phyloP scores from a whole-genome alignment of 2,329 filamentous ascomycete genomes.

The Magnaporthales sp. region DNA sequence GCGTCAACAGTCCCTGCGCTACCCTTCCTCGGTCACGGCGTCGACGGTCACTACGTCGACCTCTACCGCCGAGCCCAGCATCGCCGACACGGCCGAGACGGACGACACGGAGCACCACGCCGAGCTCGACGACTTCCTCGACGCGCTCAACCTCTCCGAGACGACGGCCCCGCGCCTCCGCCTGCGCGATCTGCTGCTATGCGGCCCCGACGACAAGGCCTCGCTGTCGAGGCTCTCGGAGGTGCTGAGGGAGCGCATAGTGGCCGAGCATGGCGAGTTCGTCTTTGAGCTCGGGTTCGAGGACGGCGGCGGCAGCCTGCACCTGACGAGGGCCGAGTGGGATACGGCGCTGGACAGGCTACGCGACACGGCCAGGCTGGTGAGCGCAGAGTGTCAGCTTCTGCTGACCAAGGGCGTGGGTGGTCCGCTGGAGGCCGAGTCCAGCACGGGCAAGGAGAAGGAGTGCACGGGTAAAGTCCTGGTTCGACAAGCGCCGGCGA shows the following conservation, averaged over 20 bases:
- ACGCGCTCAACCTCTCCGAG: slow-evolving; percentile 76
- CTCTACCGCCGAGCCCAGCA: slow-evolving; percentile 17
- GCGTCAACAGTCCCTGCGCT: slow-evolving; percentile 74
- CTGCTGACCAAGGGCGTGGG: slow-evolving; percentile 88
- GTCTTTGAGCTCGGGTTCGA: slow-evolving; percentile 91
- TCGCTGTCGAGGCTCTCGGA: slow-evolving; percentile 54
- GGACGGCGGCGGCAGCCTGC: slow-evolving; percentile 71
- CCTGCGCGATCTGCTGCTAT: slow-evolving; percentile 69
- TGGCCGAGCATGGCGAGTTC: slow-evolving; percentile 80
- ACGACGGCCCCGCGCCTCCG: slow-evolving; percentile 50
- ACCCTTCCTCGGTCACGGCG: slow-evolving; percentile 31
- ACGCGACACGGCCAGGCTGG: slow-evolving; percentile 50
- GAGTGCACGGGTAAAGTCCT: slow-evolving; percentile 80
- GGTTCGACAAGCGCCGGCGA: slow-evolving; percentile 64
- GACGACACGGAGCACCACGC: slow-evolving; percentile 49
- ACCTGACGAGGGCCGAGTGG: slow-evolving; percentile 67
- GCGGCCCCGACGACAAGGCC: slow-evolving; percentile 48
- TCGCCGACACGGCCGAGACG: slow-evolving; percentile 9
- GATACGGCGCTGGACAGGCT: slow-evolving; percentile 59
- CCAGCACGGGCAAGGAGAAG: slow-evolving; percentile 53
- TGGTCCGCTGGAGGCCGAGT: slow-evolving; percentile 62
- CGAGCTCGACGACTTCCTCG: slow-evolving; percentile 86
- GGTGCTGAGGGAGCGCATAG: slow-evolving; percentile 59
- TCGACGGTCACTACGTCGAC: slow-evolving; percentile 19
- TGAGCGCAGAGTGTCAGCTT: slow-evolving; percentile 68